Percentiles rank a stretch among this genome's conserved stretches.
Conservation (phyloP, 75 land plant species). For the Pseudotsuga menziesii region DNA sequence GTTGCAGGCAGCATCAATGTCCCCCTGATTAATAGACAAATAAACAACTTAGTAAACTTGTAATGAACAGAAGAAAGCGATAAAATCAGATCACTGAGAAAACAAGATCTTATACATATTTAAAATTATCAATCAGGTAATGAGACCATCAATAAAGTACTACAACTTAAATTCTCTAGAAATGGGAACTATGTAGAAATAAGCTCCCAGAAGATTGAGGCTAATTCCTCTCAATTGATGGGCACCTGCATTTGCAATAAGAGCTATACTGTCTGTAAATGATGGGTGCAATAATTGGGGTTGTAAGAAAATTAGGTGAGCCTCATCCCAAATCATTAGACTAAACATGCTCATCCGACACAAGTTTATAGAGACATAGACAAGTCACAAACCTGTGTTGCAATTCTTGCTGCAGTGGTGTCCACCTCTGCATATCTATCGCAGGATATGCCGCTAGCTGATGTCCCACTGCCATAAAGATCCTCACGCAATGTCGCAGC, state of each 20-base stretch:
- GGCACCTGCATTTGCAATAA: not conserved
- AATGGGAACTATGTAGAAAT: not conserved
- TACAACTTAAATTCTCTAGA: not conserved
- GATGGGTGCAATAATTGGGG: not conserved
- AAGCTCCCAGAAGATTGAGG: not conserved
- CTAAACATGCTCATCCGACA: not conserved
- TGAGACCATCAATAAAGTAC: not conserved
- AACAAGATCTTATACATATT: not conserved
- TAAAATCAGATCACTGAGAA: not conserved
- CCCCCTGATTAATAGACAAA: conserved; percentile 51
- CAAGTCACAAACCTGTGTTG: conserved; percentile 70
- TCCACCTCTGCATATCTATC: conserved; percentile 83
- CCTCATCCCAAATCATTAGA: not conserved
- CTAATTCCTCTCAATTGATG: not conserved
- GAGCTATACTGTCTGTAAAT: not conserved
- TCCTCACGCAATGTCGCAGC: conserved; percentile 63
- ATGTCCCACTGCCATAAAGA: conserved; percentile 55
- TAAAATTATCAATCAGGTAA: conserved; percentile 2
- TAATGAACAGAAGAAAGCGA: not conserved
- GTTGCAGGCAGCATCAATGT: conserved; percentile 72
- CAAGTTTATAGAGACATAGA: not conserved
- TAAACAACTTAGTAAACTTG: not conserved
- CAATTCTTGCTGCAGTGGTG: conserved; percentile 63
- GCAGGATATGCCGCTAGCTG: conserved; percentile 16
- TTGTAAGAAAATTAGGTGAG: not conserved